Evolutionary conservation across 257 asterid genomes (phyloP), one percentile per base, ranked within the genome.

Genomic region (Penstemon eatonii): DNA sequence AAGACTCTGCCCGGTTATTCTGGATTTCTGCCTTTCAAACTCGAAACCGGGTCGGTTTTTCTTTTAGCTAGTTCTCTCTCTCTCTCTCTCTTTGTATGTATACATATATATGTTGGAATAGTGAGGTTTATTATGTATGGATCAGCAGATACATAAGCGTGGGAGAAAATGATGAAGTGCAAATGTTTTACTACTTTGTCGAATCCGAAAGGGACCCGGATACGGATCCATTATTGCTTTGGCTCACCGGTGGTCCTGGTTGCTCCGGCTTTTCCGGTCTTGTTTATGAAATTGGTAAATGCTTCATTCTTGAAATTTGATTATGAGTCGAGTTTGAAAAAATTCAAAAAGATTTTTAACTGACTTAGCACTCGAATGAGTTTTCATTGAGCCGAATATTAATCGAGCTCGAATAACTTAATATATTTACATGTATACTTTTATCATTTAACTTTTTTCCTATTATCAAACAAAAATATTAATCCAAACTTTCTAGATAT

Each of bases 201-300:
- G 76, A 85, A 60, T 87, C 95, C 0, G 87, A 81, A 19, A 67
- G 69, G 3, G 74, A 77, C 41, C 86, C 87, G 0, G 3, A 0
- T 0, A 56, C 41, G 2, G 95, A 85, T 36, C 96, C 96, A 4
- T 71, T 89, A 1, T 3, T 87, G 51, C 58, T 89, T 43, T 89
- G 95, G 92, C 67, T 83, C 67, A 75, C 74, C 0, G 96, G 96
- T 25, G 96, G 92, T 1, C 92, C 95, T 0, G 92, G 96, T 59
- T 89, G 96, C 75, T 83, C 95, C 1, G 95, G 71, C 36, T 76
- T 89, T 7, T 73, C 85, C 3, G 85, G 79, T 15, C 77, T 87
- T 6, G 66, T 15, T 37, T 85, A 64, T 25, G 86, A 83, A 50
- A 84, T 78, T 0, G 94, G 94, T 84, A 62, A 25, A 25, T 25